phyloP scores from a whole-genome alignment of 2,329 filamentous ascomycete genomes.

The Ophiostoma angusticollis region DNA sequence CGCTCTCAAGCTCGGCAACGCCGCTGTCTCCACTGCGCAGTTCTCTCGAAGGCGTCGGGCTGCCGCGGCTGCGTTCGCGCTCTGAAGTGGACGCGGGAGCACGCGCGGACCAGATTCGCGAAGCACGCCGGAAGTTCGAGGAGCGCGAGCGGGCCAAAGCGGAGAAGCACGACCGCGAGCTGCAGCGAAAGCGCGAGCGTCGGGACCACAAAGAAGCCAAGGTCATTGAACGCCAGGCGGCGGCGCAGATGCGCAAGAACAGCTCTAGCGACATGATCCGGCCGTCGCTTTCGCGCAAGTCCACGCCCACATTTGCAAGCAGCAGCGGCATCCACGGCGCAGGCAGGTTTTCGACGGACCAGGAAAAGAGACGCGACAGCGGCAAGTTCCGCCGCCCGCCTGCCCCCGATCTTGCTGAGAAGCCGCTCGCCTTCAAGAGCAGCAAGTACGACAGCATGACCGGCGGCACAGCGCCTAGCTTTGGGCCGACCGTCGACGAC shows the following conservation, averaged over 20 bases:
- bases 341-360: conserved; percentile 7
- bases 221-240: conserved; percentile 34
- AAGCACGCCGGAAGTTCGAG: conserved; percentile 50
- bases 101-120: conserved; percentile 44
- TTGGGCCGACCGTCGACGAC: conserved; percentile 26
- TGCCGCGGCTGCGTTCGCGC: conserved; percentile 44
- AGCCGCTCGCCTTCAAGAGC: conserved; percentile 29
- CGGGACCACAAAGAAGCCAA: conserved; percentile 43
- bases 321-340: conserved; percentile 9
- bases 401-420: conserved; percentile 21
- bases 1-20: conserved; percentile 16
- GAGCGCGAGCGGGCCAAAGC: conserved; percentile 49
- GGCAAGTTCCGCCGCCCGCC: conserved; percentile 9
- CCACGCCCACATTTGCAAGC: conserved; percentile 13
- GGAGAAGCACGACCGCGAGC: conserved; percentile 47
- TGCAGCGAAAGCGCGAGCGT: conserved; percentile 45
- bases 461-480: conserved; percentile 20
- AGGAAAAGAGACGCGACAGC: conserved; percentile 6
- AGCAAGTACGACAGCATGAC: conserved; percentile 34
- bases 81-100: conserved; percentile 44
- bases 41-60: conserved; percentile 43
- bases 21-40: conserved; percentile 41
- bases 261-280: conserved; percentile 16
- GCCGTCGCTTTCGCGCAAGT: conserved; percentile 15
- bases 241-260: conserved; percentile 26